Evolutionary conservation across 2,329 filamentous ascomycete species (phyloP).

Genomic region (Saccharata proteae): DNA sequence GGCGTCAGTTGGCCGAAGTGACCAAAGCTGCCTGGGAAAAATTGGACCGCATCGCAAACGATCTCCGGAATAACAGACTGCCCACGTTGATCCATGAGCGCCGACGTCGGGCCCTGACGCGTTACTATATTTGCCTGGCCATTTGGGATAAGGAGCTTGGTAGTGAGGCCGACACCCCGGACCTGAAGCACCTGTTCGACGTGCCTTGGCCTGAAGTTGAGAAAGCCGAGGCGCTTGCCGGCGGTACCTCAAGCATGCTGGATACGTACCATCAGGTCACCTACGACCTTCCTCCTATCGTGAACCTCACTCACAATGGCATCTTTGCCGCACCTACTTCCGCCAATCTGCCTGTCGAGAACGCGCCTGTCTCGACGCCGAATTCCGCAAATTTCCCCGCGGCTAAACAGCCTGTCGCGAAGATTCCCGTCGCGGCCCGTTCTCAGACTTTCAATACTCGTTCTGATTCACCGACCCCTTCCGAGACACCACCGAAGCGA

Average conservation of each 20-base stretch:
- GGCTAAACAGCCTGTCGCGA: too few relatives aligned
- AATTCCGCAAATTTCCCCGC: too few relatives aligned
- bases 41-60: not conserved
- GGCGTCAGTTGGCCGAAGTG: slow-evolving; percentile 1
- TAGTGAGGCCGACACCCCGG: slow-evolving; percentile 3
- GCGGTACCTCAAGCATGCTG: slow-evolving; percentile 5
- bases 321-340: too few relatives aligned
- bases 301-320: too few relatives aligned
- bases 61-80: slow-evolving; percentile 1
- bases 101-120: slow-evolving; percentile 4
- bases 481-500: too few relatives aligned
- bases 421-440: too few relatives aligned
- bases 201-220: slow-evolving; percentile 4
- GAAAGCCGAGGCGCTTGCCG: slow-evolving; percentile 2
- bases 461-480: too few relatives aligned
- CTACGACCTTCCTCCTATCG: too few relatives aligned
- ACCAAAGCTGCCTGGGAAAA: slow-evolving; percentile 1
- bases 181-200: slow-evolving; percentile 1
- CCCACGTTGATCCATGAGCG: slow-evolving; percentile 2
- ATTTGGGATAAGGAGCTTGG: slow-evolving; percentile 4
- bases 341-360: too few relatives aligned
- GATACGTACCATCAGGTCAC: too few relatives aligned
- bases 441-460: too few relatives aligned
- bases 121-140: slow-evolving; percentile 5
- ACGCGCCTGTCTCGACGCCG: too few relatives aligned